A percentile compares a stretch with the other conserved stretches of the same genome.
Conservation (phyloP, 257 asterid genomes). For the Solanum paucissectum region DNA sequence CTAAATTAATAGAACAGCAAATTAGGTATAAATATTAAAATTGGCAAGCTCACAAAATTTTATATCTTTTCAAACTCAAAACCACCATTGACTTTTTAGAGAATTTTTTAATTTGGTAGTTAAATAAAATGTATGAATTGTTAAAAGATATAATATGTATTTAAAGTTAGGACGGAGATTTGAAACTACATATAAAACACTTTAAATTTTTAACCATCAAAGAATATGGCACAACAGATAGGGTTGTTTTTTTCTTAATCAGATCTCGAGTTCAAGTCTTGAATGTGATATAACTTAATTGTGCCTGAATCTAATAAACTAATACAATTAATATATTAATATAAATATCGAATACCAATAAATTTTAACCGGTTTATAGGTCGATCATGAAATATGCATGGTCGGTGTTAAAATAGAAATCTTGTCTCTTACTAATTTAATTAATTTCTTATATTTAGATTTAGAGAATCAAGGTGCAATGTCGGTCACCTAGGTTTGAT, state of each 20-base stretch:
- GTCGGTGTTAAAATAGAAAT: constrained; percentile 2
- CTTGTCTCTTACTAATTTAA: neutral
- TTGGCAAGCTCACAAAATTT: neutral
- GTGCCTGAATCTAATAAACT: no score
- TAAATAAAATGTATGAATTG: neutral
- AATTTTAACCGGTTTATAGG: neutral
- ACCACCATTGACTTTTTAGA: neutral
- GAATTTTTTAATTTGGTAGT: neutral
- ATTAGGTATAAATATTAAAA: neutral
- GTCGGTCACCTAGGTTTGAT: neutral
- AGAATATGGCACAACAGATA: no score
- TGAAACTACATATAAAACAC: neutral
- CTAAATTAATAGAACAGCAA: neutral
- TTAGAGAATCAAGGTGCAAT: neutral
- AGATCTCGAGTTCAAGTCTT: no score
- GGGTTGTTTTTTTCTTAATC: fast-evolving
- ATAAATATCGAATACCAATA: neutral
- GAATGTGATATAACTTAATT: fast-evolving
- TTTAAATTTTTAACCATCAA: neutral
- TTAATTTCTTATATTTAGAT: neutral
- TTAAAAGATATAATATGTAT: neutral
- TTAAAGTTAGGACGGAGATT: neutral
- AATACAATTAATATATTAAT: neutral
- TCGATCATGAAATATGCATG: neutral
- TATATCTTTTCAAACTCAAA: neutral